phyloP scores from a whole-genome alignment of 2,329 filamentous ascomycete species.

The Claviceps maximensis region DNA sequence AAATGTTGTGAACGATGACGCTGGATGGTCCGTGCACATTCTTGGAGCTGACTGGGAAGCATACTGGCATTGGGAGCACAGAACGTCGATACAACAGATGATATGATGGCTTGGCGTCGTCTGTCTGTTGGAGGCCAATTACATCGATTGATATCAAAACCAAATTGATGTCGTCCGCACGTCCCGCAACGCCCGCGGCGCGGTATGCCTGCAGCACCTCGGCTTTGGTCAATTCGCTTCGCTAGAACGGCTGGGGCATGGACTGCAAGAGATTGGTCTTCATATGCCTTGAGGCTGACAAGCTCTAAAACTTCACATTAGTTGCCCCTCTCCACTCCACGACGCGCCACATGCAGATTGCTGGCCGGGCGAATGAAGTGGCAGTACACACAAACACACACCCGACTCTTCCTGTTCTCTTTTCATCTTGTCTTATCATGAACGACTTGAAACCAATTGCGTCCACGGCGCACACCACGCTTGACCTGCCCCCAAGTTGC shows the following conservation, averaged over 20 bases:
- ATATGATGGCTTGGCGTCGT: neutral
- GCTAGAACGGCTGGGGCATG: too few species aligned
- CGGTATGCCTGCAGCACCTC: too few species aligned
- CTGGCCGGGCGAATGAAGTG: neutral
- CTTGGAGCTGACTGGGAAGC: neutral
- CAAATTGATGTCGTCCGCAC: neutral
- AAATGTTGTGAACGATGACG: neutral
- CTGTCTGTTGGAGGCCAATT: neutral
- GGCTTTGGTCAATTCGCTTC: neutral
- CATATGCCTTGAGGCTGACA: too few species aligned
- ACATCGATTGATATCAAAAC: too few species aligned
- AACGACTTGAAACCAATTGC: constrained; percentile 14
- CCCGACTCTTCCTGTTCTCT: neutral
- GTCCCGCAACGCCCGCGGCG: neutral
- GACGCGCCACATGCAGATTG: too few species aligned
- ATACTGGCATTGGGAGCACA: neutral
- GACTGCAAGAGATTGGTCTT: too few species aligned
- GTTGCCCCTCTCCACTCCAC: neutral
- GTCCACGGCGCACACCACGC: constrained; percentile 34
- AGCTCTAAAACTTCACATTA: neutral
- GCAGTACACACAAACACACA: neutral
- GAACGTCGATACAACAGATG: neutral
- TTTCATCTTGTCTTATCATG: constrained; percentile 10
- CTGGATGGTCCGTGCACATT: constrained; percentile 1
- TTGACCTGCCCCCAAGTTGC: constrained; percentile 63